Evolutionary conservation across 805 yeast species (phyloP), one percentile per base, ranked within the genome.

Genomic region (Candida broadrunensis): DNA sequence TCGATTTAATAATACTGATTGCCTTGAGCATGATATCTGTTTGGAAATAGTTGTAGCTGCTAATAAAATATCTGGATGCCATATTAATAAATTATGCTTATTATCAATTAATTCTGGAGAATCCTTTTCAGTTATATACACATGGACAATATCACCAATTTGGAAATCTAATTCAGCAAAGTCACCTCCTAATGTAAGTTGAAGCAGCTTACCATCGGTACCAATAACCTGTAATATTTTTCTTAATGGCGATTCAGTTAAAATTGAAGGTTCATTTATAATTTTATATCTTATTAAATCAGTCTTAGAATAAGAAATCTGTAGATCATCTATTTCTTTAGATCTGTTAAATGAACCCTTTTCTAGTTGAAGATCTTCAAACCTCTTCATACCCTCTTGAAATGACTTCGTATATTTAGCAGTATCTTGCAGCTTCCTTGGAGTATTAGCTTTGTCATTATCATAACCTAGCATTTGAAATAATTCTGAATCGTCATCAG

Each of bases 41-140:
- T 85, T 85, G 1, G 97, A 83, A 1, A 89, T 77, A 3, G 83
- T 66, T 0, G 98, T 93, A 2, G 96, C 89, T 0, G 97, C 78
- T 0, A 91, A 63, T 11, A 93, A 62, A 3, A 78, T 63, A 56
- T 93, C 98, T 0, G 99, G 99, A 48, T 85, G 78, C 75, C 93
- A 75, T 16, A 91, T 73, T 21, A 90, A 60, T n/a, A 89, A 56
- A 49, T 84, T 80, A 23, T 73, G 73, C 25, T 72, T 62, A 43
- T 75, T 73, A 48, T 83, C 86, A 7, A 83, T 73, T 2, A 81
- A 46, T 15, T 58, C 61, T 1, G 74, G 72, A 31, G 58, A 61
- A 3, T 53, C 49, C 19, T 61, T 52, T 37, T 63, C 52, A 1
- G 73, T 72, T 4, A 82, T 74, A 9, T 85, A 68, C 4, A 85